Conservation (phyloP, 2,329 filamentous ascomycete species). For the Emydomyces testavorans region DNA sequence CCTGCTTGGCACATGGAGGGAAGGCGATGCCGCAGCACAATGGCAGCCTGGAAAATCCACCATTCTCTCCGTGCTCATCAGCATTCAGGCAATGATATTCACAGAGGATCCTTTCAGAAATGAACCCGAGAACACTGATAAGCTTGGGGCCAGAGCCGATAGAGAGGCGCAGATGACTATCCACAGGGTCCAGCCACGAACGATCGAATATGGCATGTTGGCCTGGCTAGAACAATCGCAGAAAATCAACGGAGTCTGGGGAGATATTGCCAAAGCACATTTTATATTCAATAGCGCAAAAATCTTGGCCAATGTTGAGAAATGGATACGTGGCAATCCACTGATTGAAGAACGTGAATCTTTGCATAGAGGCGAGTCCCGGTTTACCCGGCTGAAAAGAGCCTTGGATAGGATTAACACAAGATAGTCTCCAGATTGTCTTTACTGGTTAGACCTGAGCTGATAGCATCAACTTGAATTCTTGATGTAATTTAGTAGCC, state of each 20-base stretch:
- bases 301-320: slow-evolving; percentile 27
- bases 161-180: slow-evolving; percentile 24
- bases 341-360: background rate
- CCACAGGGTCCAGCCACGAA: slow-evolving; percentile 12
- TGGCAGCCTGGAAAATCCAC: slow-evolving; percentile 41
- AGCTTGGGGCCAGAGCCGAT: slow-evolving; percentile 10
- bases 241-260: slow-evolving; percentile 17
- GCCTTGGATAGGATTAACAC: background rate
- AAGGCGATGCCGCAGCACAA: slow-evolving; percentile 30
- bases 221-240: slow-evolving; percentile 14
- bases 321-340: slow-evolving; percentile 37
- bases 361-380: background rate
- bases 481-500: no score
- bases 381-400: background rate
- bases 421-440: background rate
- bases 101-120: slow-evolving; percentile 45
- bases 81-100: slow-evolving; percentile 48
- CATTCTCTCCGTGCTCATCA: slow-evolving; percentile 43
- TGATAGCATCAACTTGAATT: no score
- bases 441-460: no score
- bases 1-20: slow-evolving; percentile 39
- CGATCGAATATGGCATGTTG: slow-evolving; percentile 16
- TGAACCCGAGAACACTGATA: slow-evolving; percentile 38
- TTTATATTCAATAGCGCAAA: slow-evolving; percentile 15
- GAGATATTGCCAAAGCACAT: slow-evolving; percentile 15